These are phyloP conservation scores for Massarina eburnea DNA, from an alignment of 2,329 filamentous ascomycete genomes.

Conservation along the genomic window DNA sequence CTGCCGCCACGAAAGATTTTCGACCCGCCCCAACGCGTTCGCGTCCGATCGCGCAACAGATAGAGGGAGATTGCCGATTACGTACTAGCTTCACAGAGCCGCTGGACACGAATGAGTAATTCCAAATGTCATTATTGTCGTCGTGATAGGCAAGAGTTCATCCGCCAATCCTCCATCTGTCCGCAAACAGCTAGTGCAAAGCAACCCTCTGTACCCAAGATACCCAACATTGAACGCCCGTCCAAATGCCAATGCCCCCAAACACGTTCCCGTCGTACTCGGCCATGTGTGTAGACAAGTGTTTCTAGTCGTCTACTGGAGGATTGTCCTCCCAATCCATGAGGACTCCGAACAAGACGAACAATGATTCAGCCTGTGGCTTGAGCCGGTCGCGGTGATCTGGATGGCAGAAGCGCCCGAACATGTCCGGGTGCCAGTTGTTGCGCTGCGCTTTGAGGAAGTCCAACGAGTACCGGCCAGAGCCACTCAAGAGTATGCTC, in stretches of 20 bases:
- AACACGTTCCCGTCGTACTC: not conserved
- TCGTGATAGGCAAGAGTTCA: no score
- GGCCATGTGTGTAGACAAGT: not conserved
- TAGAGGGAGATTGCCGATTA: not conserved
- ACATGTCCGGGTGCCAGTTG: slow-evolving; percentile 39
- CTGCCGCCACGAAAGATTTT: not conserved
- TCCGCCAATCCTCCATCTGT: no score
- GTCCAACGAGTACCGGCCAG: slow-evolving; percentile 20
- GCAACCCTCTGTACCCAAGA: not conserved
- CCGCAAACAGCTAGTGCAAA: not conserved
- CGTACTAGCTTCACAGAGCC: not conserved
- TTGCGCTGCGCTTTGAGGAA: slow-evolving; percentile 32
- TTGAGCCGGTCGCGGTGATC: slow-evolving; percentile 23
- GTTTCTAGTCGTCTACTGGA: not conserved
- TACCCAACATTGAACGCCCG: not conserved
- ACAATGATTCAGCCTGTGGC: slow-evolving; percentile 27
- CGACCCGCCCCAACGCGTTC: not conserved
- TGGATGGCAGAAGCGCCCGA: slow-evolving; percentile 27
- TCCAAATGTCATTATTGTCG: no score
- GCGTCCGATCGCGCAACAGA: not conserved
- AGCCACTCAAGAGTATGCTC: slow-evolving; percentile 25
- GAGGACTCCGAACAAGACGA: slow-evolving; percentile 30
- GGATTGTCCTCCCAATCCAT: slow-evolving; percentile 21
- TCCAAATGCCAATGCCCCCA: no score
- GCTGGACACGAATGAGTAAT: no score